phyloP scores from a whole-genome alignment of 371 early-diverging fungal genomes.

The Apophysomyces elegans region DNA sequence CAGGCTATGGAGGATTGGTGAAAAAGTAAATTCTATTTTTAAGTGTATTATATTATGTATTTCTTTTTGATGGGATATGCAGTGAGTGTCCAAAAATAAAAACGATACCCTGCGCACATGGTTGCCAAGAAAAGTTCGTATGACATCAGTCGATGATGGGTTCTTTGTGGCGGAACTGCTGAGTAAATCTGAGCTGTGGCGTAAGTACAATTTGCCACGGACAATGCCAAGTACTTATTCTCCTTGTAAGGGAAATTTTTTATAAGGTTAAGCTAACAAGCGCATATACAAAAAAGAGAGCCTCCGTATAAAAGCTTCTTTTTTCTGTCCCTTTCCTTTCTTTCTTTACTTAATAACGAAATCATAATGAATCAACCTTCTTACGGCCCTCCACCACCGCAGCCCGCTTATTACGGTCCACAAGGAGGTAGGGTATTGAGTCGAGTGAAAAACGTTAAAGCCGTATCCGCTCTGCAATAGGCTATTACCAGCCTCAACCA shows the following conservation, averaged over 20 bases:
- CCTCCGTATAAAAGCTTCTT: not conserved
- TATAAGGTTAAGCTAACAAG: not conserved
- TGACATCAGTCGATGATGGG: not conserved
- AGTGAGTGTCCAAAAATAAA: not conserved
- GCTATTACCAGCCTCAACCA: conserved; percentile 32
- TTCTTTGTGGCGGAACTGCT: not conserved
- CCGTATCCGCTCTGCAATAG: conserved; percentile 1
- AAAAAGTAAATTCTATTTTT: not conserved
- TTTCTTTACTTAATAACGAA: conserved; percentile 4
- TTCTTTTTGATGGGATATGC: not conserved
- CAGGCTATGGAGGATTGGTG: not conserved
- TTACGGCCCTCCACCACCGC: conserved; percentile 25
- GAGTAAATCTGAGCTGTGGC: not conserved
- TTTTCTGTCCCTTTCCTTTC: not conserved
- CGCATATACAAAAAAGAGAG: not conserved
- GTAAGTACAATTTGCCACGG: not conserved
- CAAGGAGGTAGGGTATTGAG: not conserved
- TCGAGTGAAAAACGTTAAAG: not conserved
- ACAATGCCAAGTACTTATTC: not conserved
- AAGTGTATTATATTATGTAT: conserved; percentile 7
- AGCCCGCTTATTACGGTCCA: conserved; percentile 22
- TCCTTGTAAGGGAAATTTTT: not conserved
- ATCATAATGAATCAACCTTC: conserved; percentile 18
- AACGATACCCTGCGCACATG: conserved; percentile 1
- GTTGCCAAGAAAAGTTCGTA: not conserved